Evolutionary conservation across 2,329 filamentous ascomycete species (phyloP), one percentile per base, ranked within the genome.

Genomic region (Fusarium nurragi): DNA sequence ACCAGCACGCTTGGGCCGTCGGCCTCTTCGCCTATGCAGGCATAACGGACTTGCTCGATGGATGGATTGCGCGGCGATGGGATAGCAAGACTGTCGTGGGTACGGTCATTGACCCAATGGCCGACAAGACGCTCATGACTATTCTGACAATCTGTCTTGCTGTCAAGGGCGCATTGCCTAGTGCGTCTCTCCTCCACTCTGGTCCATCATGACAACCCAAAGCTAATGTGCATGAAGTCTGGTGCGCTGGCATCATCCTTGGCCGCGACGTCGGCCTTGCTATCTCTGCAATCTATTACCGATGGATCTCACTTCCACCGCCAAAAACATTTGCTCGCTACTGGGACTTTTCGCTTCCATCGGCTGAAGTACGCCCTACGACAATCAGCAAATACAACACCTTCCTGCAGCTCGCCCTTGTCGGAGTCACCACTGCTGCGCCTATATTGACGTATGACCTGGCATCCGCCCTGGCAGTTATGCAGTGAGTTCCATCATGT

Each of bases 81-180:
- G 90, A 94, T 47, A 84, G 93, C 55, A 91, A 95, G 77, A 98
- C 95, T 1, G 94, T 99, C 2, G 93, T 98, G 11, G 95, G 95
- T 52, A 96, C 92, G 52, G 88, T 99, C 26, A 93, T 99, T 63
- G 94, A 97, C 73, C 95, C 95, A 7, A 95, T 97, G 91, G 95
- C 95, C 4, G 95, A 99, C 78, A 99, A 99, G 80, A 86, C 88
- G 10, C 85, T 99, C 65, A 98, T 99, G 95, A 97, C 94, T 1
- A 88, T 97, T 56, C 79, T 97, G 71, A 96, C 94, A 1, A 89
- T 94, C 13, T 93, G 91, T 66, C 80, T 98, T 40, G 93, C 94
- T 5, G 83, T 90, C 63, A 93, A 97, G 71, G 93, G 93, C 5
- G 86, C 88, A 14, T 82, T 99, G 47, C 93, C 94, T 57, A 80